Percentiles rank a stretch among this genome's conserved stretches.
Evolutionary conservation across 2,329 filamentous ascomycete species (phyloP).

Genomic region (Chaetomium sp.): DNA sequence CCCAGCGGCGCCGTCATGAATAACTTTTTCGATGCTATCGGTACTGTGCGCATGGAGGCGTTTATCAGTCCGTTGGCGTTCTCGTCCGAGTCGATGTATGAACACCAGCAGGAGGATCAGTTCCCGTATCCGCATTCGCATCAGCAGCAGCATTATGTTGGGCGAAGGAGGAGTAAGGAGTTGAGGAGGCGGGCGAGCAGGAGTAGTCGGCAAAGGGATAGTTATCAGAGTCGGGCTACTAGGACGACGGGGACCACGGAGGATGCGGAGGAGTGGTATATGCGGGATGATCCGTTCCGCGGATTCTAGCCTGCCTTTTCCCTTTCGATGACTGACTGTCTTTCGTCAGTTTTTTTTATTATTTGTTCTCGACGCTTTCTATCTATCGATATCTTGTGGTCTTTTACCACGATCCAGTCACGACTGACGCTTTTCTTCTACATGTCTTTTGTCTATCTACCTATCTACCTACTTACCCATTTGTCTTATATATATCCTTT

Average conservation of each 20-base stretch:
- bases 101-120: constrained; percentile 37
- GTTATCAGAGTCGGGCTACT: constrained; percentile 33
- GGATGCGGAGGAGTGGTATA: constrained; percentile 48
- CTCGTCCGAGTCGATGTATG: constrained; percentile 41
- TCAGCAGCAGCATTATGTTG: constrained; percentile 22
- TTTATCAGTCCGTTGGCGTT: constrained; percentile 67
- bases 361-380: not conserved
- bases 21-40: constrained; percentile 80
- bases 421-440: constrained; percentile 16
- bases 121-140: constrained; percentile 35
- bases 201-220: constrained; percentile 49
- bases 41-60: constrained; percentile 93
- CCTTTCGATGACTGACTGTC: too few relatives aligned
- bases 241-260: constrained; percentile 41
- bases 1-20: constrained; percentile 32
- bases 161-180: constrained; percentile 51
- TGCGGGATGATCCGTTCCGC: constrained; percentile 55
- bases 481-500: not conserved
- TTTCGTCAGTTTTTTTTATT: too few relatives aligned
- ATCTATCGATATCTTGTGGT: not conserved
- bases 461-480: not conserved
- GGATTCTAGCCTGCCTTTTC: too few relatives aligned
- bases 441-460: not conserved
- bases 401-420: constrained; percentile 8
- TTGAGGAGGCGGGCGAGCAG: constrained; percentile 46